Base-by-base conservation (phyloP, 2,329 filamentous ascomycete genomes). In the Nothomitra cinnamomea region DNA sequence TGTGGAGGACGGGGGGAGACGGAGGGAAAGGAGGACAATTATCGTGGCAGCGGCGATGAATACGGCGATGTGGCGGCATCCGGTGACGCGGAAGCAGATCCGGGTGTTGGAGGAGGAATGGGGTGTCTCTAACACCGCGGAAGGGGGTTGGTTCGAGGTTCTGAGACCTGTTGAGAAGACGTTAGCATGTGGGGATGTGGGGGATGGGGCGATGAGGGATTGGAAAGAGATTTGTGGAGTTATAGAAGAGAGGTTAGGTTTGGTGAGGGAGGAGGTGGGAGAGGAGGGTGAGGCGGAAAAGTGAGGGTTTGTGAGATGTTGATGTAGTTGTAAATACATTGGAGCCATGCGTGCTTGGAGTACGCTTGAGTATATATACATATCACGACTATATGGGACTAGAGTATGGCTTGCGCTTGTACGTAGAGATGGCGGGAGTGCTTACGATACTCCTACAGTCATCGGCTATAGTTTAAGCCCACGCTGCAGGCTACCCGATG, bases 11-110 rank as follows among this genome's bases (percentile, higher is more conserved):
- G 52, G 24, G 15, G 50, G 7, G 22, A 38, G 8, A 28, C 42
- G 17, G 48, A 56, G 25, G 51, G 60, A 63, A 6, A 22, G 40
- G 36, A 59, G n/a, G 56, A 56, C 17, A 58, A 58, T 52, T 57
- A 61, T 92, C 1, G 83, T 90, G 0, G 85, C 85, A 1, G 82
- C 83, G 1, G 81, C 84, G 28, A 94, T 95, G 87, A 95, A 95
- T 65, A 87, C 80, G 22, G 80, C 82, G 2, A 95, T 95, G 89
- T 94, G 85, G 83, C 72, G 74, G 54, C 87, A 95, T 64, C 89
- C 88, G 1, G 71, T 94, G 47, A 95, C 89, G 1, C 73, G 69
- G 51, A 79, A 77, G 57, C 87, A 95, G 58, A 67, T 95, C 38
- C 69, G 69, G 41, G 70, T 84, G 0, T 69, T 95, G 48, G 75